A percentile compares a stretch with the other conserved stretches of the same genome.
Conservation (phyloP, 306 rosid genomes). For the Rubus parviflorus region DNA sequence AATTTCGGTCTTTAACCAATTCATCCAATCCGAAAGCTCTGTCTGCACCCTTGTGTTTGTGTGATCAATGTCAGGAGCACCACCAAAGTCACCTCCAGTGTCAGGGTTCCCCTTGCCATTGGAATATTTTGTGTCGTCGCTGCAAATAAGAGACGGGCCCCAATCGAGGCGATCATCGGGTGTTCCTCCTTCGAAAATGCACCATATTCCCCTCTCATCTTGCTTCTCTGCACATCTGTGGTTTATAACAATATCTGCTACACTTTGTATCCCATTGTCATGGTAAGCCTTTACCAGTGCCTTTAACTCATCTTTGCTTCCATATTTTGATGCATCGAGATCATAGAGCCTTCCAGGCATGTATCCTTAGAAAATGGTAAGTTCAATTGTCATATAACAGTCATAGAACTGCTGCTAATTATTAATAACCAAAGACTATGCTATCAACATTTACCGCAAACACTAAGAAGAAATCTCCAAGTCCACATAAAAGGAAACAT, state of each 20-base stretch:
- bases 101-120: conserved; percentile 75
- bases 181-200: conserved; percentile 85
- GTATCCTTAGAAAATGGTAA: conserved; percentile 41
- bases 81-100: conserved; percentile 33
- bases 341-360: conserved; percentile 87
- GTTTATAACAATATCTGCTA: conserved; percentile 87
- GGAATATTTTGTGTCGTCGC: conserved; percentile 61
- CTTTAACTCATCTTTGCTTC: conserved; percentile 57
- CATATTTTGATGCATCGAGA: conserved; percentile 71
- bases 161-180: conserved; percentile 64
- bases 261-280: conserved; percentile 46
- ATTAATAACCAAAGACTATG: not conserved
- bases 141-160: conserved; percentile 75
- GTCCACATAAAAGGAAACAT: not conserved
- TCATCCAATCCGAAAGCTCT: conserved; percentile 77
- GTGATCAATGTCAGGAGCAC: conserved; percentile 65
- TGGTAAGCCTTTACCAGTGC: conserved; percentile 45
- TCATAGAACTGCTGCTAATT: not conserved
- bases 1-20: conserved; percentile 57
- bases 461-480: not conserved
- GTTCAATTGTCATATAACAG: not conserved
- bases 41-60: conserved; percentile 65
- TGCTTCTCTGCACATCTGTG: conserved; percentile 75
- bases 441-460: not conserved
- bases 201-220: conserved; percentile 62